Evolutionary conservation across 352 stramenopile species (phyloP).

Genomic region (Globisporangium mamillatum): DNA sequence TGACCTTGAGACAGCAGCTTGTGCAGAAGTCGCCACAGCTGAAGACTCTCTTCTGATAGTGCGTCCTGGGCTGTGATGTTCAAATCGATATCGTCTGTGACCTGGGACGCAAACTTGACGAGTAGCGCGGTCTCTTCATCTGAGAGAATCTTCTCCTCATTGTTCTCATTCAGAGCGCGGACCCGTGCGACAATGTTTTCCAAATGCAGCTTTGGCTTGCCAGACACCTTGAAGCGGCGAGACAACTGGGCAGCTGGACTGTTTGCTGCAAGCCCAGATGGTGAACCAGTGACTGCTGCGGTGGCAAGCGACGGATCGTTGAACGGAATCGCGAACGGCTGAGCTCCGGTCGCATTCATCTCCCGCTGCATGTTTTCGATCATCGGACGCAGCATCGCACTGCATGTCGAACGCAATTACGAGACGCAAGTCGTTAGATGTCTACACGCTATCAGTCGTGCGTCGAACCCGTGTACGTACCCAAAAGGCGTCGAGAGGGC

Average conservation of each 20-base stretch:
- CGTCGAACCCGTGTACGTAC: conserved; percentile 30
- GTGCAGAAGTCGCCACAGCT: conserved; percentile 44
- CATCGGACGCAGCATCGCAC: conserved; percentile 78
- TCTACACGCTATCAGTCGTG: neutral
- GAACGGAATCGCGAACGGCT: conserved; percentile 71
- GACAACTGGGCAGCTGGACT: conserved; percentile 24
- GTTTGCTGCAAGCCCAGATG: neutral
- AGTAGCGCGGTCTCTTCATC: conserved; percentile 32
- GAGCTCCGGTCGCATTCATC: conserved; percentile 51
- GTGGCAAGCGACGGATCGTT: conserved; percentile 49
- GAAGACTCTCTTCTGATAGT: conserved; percentile 3
- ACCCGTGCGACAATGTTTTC: conserved; percentile 47
- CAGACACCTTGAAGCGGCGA: conserved; percentile 57
- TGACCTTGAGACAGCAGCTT: conserved; percentile 40
- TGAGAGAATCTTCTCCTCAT: conserved; percentile 18
- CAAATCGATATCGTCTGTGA: conserved; percentile 16
- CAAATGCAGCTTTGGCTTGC: conserved; percentile 42
- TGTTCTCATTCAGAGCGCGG: conserved; percentile 26
- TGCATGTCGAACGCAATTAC: conserved; percentile 17
- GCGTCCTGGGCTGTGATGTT: conserved; percentile 7
- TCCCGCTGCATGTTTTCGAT: conserved; percentile 82
- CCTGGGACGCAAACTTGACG: conserved; percentile 21
- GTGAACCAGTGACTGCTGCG: neutral
- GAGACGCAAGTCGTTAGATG: conserved; percentile 2
- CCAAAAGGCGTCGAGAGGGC: conserved; percentile 89